Percentiles rank a stretch among this genome's conserved stretches.
Evolutionary conservation across 2,329 filamentous ascomycete species (phyloP).

Genomic region (Fusarium devonianum): DNA sequence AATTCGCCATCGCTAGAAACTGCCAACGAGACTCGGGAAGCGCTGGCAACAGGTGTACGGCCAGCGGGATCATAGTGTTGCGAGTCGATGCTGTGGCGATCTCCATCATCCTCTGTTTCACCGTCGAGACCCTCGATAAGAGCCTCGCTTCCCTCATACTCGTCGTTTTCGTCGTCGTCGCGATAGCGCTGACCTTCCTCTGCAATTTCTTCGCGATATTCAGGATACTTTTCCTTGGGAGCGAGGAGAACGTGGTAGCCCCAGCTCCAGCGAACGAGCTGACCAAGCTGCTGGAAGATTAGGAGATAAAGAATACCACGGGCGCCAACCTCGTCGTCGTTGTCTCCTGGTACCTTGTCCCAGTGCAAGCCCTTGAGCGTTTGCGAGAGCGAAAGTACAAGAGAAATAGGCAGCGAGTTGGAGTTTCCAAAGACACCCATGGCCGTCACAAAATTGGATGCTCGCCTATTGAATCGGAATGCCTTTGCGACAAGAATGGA

Average conservation of each 20-base stretch:
- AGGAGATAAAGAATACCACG: slow-evolving; percentile 94
- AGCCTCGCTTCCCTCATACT: slow-evolving; percentile 53
- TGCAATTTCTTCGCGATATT: slow-evolving; percentile 63
- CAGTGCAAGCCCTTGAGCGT: slow-evolving; percentile 93
- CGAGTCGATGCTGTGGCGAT: slow-evolving; percentile 52
- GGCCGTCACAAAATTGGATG: slow-evolving; percentile 92
- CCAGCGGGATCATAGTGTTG: slow-evolving; percentile 62
- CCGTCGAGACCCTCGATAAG: slow-evolving; percentile 52
- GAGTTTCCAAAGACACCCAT: slow-evolving; percentile 99
- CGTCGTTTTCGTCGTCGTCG: slow-evolving; percentile 52
- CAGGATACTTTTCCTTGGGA: slow-evolving; percentile 75
- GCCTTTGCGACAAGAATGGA: slow-evolving; percentile 73
- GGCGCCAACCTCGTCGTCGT: slow-evolving; percentile 92
- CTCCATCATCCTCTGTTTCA: slow-evolving; percentile 50
- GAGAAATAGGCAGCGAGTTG: slow-evolving; percentile 95
- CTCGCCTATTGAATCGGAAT: slow-evolving; percentile 83
- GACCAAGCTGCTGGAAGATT: slow-evolving; percentile 97
- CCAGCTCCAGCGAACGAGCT: slow-evolving; percentile 97
- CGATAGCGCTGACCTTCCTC: slow-evolving; percentile 69
- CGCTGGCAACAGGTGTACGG: slow-evolving; percentile 60
- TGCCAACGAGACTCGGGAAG: slow-evolving; percentile 58
- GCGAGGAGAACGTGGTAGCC: slow-evolving; percentile 95
- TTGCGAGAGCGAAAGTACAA: slow-evolving; percentile 91
- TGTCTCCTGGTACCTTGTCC: slow-evolving; percentile 89
- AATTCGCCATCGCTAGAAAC: slow-evolving; percentile 58